Percentiles rank a stretch among this genome's conserved stretches.
phyloP scores from a whole-genome alignment of 1,284 basidiomycete genomes.

The Pascua sp. region DNA sequence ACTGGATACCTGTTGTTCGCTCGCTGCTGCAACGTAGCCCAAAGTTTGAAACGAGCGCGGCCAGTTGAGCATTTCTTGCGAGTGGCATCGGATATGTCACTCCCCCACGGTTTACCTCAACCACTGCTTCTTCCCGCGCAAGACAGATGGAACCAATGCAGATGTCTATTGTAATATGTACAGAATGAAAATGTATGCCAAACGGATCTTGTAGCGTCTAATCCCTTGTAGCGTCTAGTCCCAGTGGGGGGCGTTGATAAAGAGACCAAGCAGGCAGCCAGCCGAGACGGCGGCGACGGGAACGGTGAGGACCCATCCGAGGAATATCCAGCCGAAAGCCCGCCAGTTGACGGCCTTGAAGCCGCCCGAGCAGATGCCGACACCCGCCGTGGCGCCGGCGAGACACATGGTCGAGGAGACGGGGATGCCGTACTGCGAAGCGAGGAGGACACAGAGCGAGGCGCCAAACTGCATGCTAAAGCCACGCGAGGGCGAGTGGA shows the following conservation, averaged over 20 bases:
- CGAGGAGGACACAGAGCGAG: constrained; percentile 52
- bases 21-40: too few species aligned
- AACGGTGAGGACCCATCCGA: constrained; percentile 50
- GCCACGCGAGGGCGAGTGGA: constrained; percentile 53
- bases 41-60: too few species aligned
- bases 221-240: neutral
- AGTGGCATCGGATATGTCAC: too few species aligned
- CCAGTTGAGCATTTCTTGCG: too few species aligned
- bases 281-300: constrained; percentile 49
- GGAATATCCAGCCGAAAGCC: constrained; percentile 40
- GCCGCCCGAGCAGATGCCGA: constrained; percentile 48
- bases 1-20: too few species aligned
- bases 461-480: constrained; percentile 55
- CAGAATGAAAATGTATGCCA: too few species aligned
- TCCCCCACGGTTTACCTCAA: too few species aligned
- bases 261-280: constrained; percentile 47
- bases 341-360: constrained; percentile 47
- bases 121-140: too few species aligned
- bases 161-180: too few species aligned
- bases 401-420: constrained; percentile 50
- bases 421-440: constrained; percentile 49
- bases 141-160: too few species aligned
- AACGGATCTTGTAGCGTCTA: too few species aligned
- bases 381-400: constrained; percentile 42
- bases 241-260: constrained; percentile 48